phyloP scores from a whole-genome alignment of 2,329 filamentous ascomycete genomes.

The Fusarium transvaalense region DNA sequence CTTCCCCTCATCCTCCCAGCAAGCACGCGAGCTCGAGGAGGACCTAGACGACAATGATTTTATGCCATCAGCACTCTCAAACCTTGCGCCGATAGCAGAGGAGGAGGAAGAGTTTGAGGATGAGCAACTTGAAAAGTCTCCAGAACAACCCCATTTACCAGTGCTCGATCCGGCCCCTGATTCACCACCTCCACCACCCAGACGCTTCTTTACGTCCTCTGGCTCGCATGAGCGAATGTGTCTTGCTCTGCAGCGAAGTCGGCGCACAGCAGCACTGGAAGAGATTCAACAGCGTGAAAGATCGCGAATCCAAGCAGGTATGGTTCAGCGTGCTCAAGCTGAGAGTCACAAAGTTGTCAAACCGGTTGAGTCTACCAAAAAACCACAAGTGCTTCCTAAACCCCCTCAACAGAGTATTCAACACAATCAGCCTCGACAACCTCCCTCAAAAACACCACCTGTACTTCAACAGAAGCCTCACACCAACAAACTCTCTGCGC shows the following conservation, averaged over 20 bases:
- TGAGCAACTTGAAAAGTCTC: slow-evolving; percentile 30
- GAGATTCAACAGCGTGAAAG: slow-evolving; percentile 47
- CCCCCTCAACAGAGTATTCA: neutral
- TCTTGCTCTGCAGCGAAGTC: slow-evolving; percentile 53
- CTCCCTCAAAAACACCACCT: neutral
- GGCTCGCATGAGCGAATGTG: slow-evolving; percentile 53
- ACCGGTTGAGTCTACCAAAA: neutral
- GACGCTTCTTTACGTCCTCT: slow-evolving; percentile 56
- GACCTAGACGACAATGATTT: slow-evolving; percentile 32
- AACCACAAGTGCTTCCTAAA: neutral
- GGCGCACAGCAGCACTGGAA: slow-evolving; percentile 52
- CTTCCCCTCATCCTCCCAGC: slow-evolving; percentile 68
- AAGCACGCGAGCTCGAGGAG: slow-evolving; percentile 65
- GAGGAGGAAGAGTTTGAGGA: slow-evolving; percentile 19
- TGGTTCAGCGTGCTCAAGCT: slow-evolving; percentile 25
- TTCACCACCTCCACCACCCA: slow-evolving; percentile 30
- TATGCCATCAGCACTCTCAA: slow-evolving; percentile 7
- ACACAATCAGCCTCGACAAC: slow-evolving; percentile 2
- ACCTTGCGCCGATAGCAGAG: slow-evolving; percentile 27
- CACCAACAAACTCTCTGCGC: neutral
- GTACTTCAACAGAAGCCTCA: slow-evolving; percentile 9
- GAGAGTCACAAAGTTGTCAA: slow-evolving; percentile 19
- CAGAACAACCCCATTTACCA: slow-evolving; percentile 36
- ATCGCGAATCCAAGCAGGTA: slow-evolving; percentile 40
- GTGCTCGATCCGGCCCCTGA: slow-evolving; percentile 7